Base-by-base conservation (phyloP, 1,284 basidiomycete species). In the Ustilago lituana region DNA sequence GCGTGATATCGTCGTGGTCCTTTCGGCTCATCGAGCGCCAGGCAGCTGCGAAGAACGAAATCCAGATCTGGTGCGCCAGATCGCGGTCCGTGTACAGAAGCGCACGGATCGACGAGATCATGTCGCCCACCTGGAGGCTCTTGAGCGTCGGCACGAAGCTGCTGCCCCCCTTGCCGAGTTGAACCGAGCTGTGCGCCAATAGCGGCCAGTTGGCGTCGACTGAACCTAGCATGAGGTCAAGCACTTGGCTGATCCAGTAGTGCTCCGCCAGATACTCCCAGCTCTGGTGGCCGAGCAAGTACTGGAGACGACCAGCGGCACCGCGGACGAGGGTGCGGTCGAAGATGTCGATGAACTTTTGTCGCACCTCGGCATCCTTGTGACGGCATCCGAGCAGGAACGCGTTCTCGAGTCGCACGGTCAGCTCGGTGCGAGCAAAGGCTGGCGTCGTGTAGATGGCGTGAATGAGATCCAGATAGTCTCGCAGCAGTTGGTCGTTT, bases 211-310 rank as follows among this genome's bases (percentile, higher is more conserved):
- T 61, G 22, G 57, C 53, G 26, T 80, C 79, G 44, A 78, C 48
- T 5, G 76, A 71, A 14, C 93, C 92, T 11, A 98, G 87, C 19
- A 98, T 84, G 23, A 98, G 88, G 78, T 96, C 91, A 23, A 98
- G 85, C 29, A 94, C 93, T 39, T 98, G 87, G 70, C 92, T 90
- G 41, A 96, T 91, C 96, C 96, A 99, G 81, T 97, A 94, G 61
- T 91, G 89, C 72, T 97, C 93, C 1, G 92, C 89, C 17, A 99
- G 84, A 10, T 90, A 88, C 73, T 98, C 96, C 96, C 97, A 99
- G 81, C 87, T 95, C 84, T 98, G 94, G 19, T 94, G 89, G 24
- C 93, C 94, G 47, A 96, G 86, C 65, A 98, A 88, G 83, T 96
- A 98, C 48, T 91, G 91, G 45, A 99, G 83, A 24, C 96, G 90